Evolutionary conservation across 495 filamentous ascomycete genomes (phyloP).

Genomic region (Penicillium dipodomyicola): DNA sequence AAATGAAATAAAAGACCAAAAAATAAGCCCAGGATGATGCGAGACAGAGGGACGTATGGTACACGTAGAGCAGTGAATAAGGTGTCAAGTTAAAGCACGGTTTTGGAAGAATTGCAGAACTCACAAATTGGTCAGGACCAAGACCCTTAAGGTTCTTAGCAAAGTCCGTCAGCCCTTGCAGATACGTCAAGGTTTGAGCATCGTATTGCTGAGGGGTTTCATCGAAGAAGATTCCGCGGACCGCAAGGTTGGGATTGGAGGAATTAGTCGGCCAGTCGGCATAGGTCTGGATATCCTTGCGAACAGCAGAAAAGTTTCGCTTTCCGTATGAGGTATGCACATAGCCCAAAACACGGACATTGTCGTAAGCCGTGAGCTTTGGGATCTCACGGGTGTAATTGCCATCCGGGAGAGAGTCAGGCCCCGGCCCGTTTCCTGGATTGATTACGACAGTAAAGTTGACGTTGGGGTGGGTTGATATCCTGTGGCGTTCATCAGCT

Average conservation of each 20-base stretch:
- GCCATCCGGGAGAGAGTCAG: conserved; percentile 42
- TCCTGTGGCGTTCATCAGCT: conserved; percentile 37
- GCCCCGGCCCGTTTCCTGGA: conserved; percentile 53
- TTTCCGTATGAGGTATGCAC: conserved; percentile 51
- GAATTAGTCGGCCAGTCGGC: conserved; percentile 44
- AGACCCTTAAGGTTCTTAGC: conserved; percentile 35
- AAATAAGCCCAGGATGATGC: background rate
- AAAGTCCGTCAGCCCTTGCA: conserved; percentile 36
- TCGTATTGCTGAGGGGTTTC: conserved; percentile 47
- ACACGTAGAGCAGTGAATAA: conserved; percentile 3
- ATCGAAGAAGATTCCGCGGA: conserved; percentile 50
- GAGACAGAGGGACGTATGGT: conserved; percentile 12
- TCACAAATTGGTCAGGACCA: conserved; percentile 41
- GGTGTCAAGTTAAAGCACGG: conserved; percentile 9
- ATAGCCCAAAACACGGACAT: conserved; percentile 55
- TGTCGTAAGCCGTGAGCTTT: conserved; percentile 40
- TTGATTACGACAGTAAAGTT: conserved; percentile 57
- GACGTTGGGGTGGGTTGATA: conserved; percentile 41
- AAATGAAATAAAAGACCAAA: background rate
- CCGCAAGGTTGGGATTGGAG: conserved; percentile 34
- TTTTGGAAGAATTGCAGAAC: conserved; percentile 19
- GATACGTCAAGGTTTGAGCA: conserved; percentile 33
- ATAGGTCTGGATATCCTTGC: conserved; percentile 48
- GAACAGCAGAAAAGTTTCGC: conserved; percentile 39
- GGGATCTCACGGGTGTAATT: conserved; percentile 53